Base-by-base conservation (phyloP, 441 rosid genomes). In the Dalechampia spathulata region DNA sequence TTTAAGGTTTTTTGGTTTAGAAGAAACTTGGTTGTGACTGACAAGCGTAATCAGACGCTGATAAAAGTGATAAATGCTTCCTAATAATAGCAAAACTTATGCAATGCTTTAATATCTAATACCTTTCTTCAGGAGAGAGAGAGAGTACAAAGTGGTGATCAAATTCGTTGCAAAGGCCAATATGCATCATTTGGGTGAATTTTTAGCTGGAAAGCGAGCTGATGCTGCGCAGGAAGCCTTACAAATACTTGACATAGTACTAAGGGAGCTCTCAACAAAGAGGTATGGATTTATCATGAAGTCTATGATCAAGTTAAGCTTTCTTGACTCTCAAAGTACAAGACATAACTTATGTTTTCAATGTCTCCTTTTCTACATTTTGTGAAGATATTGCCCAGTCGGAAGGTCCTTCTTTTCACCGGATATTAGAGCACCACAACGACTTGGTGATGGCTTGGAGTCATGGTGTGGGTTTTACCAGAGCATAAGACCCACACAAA, bases 391-490 rank as follows among this genome's bases (percentile, higher is more conserved):
- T 60, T 85, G 84, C 62, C 92, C 95, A 0, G 63, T 93, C 42
- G 97, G 96, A 41, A 81, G 96, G 69, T 93, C 93, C 25, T 93
- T 93, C 79, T 93, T 86, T 57, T 93, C 99, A 28, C 99, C 92
- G 7, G 80, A 78, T 72, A 74, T 87, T 45, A 74, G 84, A 72
- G 70, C 76, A 22, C 96, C 95, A 0, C 95, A 86, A 58, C 62
- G 86, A 23, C 92, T 93, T 13, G 96, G 99, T 55, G 99, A 93
- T 14, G 99, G 99, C 57, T 80, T 93, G 71, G 95, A 93, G 81
- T 85, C 95, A 26, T 93, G 99, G 99, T 89, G 96, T 54, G 99
- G 99, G 32, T 93, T 89, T 72, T 93, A 93, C 63, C 96, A 89
- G 66, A 93, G 99, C 61, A 89, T 93, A 55, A 82, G 99, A 68